Percentiles rank a stretch among this genome's conserved stretches.
Conservation (phyloP, 2,329 filamentous ascomycete species). For the Aphanoascus verrucosus region DNA sequence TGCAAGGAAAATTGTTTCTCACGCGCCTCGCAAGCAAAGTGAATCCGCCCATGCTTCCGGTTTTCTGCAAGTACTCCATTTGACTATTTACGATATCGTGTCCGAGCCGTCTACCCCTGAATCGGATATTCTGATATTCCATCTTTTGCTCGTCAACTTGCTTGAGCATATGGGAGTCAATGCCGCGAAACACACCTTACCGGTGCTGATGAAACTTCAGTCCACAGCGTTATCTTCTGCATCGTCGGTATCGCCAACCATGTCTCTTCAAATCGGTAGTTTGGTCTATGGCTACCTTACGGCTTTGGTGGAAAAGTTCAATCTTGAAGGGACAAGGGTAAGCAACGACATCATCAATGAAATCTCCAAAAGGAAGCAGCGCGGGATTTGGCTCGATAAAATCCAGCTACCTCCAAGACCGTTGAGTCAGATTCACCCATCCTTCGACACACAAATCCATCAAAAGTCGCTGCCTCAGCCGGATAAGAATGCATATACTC, state of each 20-base stretch:
- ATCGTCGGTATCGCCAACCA: conserved; percentile 38
- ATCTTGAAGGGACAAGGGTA: conserved; percentile 58
- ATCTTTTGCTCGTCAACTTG: conserved; percentile 65
- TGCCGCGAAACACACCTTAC: conserved; percentile 63
- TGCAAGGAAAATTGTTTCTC: conserved; percentile 57
- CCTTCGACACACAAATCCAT: conserved; percentile 24
- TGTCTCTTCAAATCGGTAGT: conserved; percentile 70
- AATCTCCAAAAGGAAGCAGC: conserved; percentile 60
- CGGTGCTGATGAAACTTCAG: conserved; percentile 81
- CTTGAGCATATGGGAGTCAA: conserved; percentile 72
- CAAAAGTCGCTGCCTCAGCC: conserved; percentile 35
- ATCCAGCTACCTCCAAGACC: conserved; percentile 59
- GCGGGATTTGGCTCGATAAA: conserved; percentile 67
- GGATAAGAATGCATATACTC: conserved; percentile 46
- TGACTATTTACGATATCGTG: conserved; percentile 81
- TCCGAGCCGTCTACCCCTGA: conserved; percentile 62
- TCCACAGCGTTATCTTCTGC: conserved; percentile 53
- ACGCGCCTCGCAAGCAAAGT: conserved; percentile 52
- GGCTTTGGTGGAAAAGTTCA: conserved; percentile 64
- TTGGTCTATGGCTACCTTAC: conserved; percentile 85
- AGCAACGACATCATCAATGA: conserved; percentile 65
- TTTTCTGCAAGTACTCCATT: conserved; percentile 71
- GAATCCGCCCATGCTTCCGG: conserved; percentile 46
- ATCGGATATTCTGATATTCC: conserved; percentile 63
- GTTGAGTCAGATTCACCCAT: conserved; percentile 47